phyloP scores from a whole-genome alignment of 2,329 filamentous ascomycete genomes.

The Hypomyces rosellus region DNA sequence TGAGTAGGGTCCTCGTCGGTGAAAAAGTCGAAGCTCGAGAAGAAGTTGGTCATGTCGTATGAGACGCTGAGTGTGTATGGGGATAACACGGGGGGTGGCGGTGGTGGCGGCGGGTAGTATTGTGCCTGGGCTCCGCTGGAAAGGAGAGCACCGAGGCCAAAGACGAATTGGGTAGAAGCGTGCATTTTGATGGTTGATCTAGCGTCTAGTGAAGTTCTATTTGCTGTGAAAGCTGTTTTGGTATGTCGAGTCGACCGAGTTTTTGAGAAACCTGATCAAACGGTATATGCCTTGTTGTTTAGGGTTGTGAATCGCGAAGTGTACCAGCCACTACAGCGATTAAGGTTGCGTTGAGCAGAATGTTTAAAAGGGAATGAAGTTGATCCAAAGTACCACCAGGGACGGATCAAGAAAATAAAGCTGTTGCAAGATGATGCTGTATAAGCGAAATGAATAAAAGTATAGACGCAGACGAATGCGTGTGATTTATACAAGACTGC shows the following conservation, averaged over 20 bases:
- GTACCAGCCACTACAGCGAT: not conserved
- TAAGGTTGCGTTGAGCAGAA: too few species aligned
- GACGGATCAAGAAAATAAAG: not conserved
- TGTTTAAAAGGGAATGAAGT: not conserved
- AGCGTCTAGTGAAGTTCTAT: not conserved
- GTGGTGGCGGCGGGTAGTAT: not conserved
- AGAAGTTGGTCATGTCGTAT: conserved; percentile 51
- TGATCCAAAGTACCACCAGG: not conserved
- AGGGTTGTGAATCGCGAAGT: conserved; percentile 4
- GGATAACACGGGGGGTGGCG: not conserved
- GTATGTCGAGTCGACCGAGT: conserved; percentile 2
- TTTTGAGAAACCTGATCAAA: too few species aligned
- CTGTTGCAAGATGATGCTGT: not conserved
- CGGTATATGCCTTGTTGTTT: too few species aligned
- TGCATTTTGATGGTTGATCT: conserved; percentile 14
- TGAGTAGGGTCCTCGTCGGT: conserved; percentile 59
- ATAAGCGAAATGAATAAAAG: not conserved
- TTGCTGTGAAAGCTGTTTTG: not conserved
- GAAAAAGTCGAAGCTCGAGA: conserved; percentile 51
- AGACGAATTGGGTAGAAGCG: conserved; percentile 15
- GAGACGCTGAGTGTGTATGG: conserved; percentile 41
- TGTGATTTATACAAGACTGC: too few species aligned
- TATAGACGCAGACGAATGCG: not conserved
- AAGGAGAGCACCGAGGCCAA: conserved; percentile 24
- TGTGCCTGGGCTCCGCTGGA: conserved; percentile 19